Base-by-base conservation (phyloP, 1,284 basidiomycete genomes). In the Sanghuangporus sanghuang region DNA sequence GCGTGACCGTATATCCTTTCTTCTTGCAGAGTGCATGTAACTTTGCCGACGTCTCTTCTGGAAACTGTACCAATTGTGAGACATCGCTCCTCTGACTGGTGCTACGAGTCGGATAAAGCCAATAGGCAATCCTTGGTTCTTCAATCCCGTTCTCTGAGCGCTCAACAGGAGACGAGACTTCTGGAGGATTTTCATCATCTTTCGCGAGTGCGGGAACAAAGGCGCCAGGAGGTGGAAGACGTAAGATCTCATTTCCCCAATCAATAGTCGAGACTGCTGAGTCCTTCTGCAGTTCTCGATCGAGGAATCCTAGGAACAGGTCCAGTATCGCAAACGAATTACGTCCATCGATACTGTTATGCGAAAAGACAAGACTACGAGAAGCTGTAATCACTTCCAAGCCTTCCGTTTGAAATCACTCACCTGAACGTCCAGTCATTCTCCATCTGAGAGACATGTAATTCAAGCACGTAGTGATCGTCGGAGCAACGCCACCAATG, bases 1-100 rank as follows among this genome's bases (percentile, higher is more conserved):
- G 67, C 27, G 67, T 66, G 35, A 67, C 57, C 14, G 67, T 66
- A 6, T 57, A 55, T n/a, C 65, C 65, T 40, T 62, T 58, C 11
- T 48, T 46, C 55, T 59, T 62, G 27, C 56, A 49, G 16, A 64
- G 23, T 14, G 42, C 62, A 39, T 64, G 65, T 6, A 67, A 57
- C 44, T 55, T 64, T 18, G 62, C 48, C 16, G 67, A 66, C 16
- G 63, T 55, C 14, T 64, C 62, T 42, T 42, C 11, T 8, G 62
- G 42, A 38, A 67, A 59, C 18, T 38, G 58, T 23, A 66, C 49
- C 42, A 66, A 49, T 42, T 46, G 38, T 12, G 62, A 46, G n/a
- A 67, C 56, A 53, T 66, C 64, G 12, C 64, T 58, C n/a, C 18
- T 39, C n/a, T 18, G 48, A 16, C 52, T 39, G 14, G 32, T 54